These are phyloP conservation scores for Linnemannia zychae DNA, from an alignment of 192 early-diverging fungal genomes.

Conservation along the genomic window DNA sequence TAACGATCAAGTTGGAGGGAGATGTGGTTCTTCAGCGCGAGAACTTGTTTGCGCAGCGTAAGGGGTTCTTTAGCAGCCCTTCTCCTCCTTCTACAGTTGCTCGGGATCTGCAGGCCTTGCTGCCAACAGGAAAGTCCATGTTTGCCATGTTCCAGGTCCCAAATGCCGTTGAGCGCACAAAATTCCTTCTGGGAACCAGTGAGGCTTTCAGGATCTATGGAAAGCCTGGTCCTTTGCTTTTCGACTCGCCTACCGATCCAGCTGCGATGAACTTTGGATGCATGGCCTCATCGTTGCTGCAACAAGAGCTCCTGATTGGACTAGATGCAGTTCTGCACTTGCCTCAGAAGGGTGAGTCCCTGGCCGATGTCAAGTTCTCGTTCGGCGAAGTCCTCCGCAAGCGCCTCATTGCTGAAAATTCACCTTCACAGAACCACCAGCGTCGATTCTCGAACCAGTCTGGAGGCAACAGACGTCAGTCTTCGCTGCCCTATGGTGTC, in stretches of 20 bases:
- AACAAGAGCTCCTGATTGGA: conserved; percentile 51
- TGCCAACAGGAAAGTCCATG: conserved; percentile 42
- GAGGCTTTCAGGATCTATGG: conserved; percentile 56
- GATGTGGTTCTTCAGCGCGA: conserved; percentile 54
- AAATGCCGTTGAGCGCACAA: conserved; percentile 43
- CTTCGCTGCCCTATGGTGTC: conserved; percentile 12
- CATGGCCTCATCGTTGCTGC: conserved; percentile 47
- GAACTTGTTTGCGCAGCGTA: conserved; percentile 21
- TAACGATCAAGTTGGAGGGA: conserved; percentile 51
- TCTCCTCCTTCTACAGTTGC: conserved; percentile 27
- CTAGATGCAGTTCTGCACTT: conserved; percentile 49
- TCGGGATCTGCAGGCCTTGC: conserved; percentile 33
- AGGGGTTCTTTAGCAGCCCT: conserved; percentile 46
- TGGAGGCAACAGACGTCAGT: conserved; percentile 11
- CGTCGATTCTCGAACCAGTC: conserved; percentile 18
- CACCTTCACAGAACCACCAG: conserved; percentile 3
- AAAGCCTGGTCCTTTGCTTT: conserved; percentile 43
- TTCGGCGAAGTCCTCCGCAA: conserved; percentile 59
- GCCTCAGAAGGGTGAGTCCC: conserved; percentile 51
- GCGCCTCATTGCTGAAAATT: conserved; percentile 47
- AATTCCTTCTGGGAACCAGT: conserved; percentile 44
- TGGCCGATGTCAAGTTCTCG: conserved; percentile 59
- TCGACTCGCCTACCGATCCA: conserved; percentile 50
- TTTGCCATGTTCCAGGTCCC: conserved; percentile 55
- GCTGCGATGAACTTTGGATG: conserved; percentile 57